phyloP scores from a whole-genome alignment of 176 grass and related monocot genomes.

The Cenchrus purpureus region DNA sequence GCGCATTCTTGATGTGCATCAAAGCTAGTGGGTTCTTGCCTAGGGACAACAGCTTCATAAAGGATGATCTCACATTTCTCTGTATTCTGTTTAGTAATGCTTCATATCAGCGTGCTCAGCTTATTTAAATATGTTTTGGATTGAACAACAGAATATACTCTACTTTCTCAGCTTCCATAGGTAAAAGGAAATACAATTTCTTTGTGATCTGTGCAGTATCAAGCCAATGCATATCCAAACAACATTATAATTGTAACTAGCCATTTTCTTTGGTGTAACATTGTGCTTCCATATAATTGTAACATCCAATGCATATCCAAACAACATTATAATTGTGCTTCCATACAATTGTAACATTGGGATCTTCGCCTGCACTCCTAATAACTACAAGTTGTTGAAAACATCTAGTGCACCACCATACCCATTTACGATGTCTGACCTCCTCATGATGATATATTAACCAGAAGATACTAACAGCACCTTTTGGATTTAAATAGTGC shows the following conservation, averaged over 20 bases:
- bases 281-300: too few relatives aligned
- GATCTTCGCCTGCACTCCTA: not conserved
- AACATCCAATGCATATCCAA: not conserved
- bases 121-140: not conserved
- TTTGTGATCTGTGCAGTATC: not conserved
- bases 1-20: conserved; percentile 41
- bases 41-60: conserved; percentile 25
- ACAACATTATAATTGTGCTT: not conserved
- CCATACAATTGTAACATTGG: not conserved
- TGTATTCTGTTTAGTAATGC: not conserved
- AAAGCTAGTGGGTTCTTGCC: conserved; percentile 60
- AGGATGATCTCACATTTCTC: not conserved
- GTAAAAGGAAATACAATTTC: not conserved
- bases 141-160: not conserved
- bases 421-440: not conserved
- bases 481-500: too few relatives aligned
- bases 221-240: not conserved
- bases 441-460: not conserved
- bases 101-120: not conserved
- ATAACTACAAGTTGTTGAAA: not conserved
- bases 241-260: not conserved
- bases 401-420: not conserved
- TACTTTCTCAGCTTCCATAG: not conserved
- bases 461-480: not conserved
- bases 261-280: not conserved